Evolutionary conservation across 371 early-diverging fungal genomes (phyloP).

Genomic region (Circinella umbellata): DNA sequence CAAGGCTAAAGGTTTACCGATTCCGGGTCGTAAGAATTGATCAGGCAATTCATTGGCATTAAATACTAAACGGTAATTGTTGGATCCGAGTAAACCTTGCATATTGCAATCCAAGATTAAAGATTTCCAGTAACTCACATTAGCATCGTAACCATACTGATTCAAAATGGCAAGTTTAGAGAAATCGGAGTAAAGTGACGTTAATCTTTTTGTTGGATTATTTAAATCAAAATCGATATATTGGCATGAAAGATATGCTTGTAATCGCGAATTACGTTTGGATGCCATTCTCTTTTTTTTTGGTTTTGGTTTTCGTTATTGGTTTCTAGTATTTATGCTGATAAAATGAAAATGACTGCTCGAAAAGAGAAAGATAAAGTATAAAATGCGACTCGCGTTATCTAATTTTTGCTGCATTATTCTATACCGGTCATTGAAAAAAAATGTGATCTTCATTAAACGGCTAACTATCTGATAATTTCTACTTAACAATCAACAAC

Average conservation of each 20-base stretch:
- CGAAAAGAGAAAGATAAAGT: no score
- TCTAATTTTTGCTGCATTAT: no score
- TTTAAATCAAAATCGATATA: slow-evolving; percentile 25
- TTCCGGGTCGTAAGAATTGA: slow-evolving; percentile 11
- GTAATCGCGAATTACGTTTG: slow-evolving; percentile 13
- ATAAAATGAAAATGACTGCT: no score
- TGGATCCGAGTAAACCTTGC: slow-evolving; percentile 20
- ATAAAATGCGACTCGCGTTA: no score
- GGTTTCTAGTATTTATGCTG: no score
- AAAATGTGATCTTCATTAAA: no score
- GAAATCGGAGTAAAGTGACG: slow-evolving; percentile 28
- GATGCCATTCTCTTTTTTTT: neutral
- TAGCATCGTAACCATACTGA: slow-evolving; percentile 24
- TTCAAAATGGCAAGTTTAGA: slow-evolving; percentile 24
- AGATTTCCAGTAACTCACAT: slow-evolving; percentile 30
- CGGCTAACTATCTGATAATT: no score
- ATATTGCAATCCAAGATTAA: slow-evolving; percentile 29
- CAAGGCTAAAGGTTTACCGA: slow-evolving; percentile 29
- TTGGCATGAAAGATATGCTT: slow-evolving; percentile 21
- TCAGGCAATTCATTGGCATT: slow-evolving; percentile 15
- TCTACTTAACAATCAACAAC: no score
- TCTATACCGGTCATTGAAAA: no score
- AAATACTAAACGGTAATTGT: slow-evolving; percentile 18
- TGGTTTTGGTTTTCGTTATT: no score
- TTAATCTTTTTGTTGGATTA: slow-evolving; percentile 21